Conservation (phyloP, 805 yeast species). For the Hanseniaspora singularis region DNA sequence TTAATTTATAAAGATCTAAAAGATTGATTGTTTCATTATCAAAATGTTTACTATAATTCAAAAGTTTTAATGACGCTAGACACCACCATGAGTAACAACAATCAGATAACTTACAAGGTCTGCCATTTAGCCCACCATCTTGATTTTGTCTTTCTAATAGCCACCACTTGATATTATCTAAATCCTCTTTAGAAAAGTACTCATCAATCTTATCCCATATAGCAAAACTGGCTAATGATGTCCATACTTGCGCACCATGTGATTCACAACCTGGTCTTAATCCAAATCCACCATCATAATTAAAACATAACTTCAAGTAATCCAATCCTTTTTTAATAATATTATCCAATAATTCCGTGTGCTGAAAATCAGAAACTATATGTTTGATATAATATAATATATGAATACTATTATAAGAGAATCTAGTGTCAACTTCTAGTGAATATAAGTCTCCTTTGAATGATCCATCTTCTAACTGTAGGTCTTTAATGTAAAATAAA, state of each 20-base stretch:
- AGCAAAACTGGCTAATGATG: constrained; percentile 71
- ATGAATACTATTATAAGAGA: constrained; percentile 71
- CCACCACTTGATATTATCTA: constrained; percentile 64
- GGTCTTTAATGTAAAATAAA: constrained; percentile 30
- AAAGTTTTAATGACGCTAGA: constrained; percentile 50
- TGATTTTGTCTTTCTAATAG: constrained; percentile 76
- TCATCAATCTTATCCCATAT: constrained; percentile 48
- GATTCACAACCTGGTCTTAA: constrained; percentile 88
- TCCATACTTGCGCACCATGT: constrained; percentile 85
- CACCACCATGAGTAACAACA: constrained; percentile 99
- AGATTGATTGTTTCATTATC: constrained; percentile 35
- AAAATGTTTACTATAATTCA: constrained; percentile 4
- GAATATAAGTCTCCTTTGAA: constrained; percentile 87
- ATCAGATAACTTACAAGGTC: constrained; percentile 92
- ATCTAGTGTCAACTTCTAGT: constrained; percentile 75
- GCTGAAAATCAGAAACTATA: neutral
- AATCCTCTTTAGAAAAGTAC: constrained; percentile 28
- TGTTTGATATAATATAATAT: constrained; percentile 36
- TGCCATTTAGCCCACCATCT: constrained; percentile 87
- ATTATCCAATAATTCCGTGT: constrained; percentile 26
- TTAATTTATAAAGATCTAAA: constrained; percentile 57
- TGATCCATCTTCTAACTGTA: constrained; percentile 46
- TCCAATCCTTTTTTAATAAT: constrained; percentile 50
- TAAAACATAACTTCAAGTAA: constrained; percentile 59
- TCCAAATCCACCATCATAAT: constrained; percentile 95